A percentile compares a stretch with the other conserved stretches of the same genome.
Conservation (phyloP, 805 yeast species). For the Tanozyma kutaoensis region DNA sequence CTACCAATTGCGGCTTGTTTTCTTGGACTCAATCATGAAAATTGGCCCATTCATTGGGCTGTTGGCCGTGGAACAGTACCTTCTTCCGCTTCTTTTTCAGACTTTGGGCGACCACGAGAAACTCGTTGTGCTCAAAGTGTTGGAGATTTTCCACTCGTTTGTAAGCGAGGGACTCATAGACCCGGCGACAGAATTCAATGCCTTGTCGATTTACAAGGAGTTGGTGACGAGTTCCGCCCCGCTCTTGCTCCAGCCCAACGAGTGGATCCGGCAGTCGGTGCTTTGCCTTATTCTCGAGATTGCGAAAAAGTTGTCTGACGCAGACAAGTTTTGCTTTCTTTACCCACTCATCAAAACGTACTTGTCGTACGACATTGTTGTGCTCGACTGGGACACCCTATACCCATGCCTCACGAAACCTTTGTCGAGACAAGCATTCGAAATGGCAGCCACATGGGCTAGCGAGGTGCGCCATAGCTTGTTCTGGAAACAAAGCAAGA, state of each 20-base stretch:
- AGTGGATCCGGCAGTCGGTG: conserved; percentile 66
- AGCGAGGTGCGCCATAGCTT: conserved; percentile 45
- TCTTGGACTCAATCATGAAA: conserved; percentile 59
- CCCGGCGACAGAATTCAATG: conserved; percentile 22
- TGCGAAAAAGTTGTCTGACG: conserved; percentile 48
- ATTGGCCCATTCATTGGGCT: conserved; percentile 75
- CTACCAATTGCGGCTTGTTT: conserved; percentile 50
- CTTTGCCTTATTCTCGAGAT: conserved; percentile 48
- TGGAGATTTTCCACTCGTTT: conserved; percentile 27
- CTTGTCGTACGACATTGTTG: conserved; percentile 64
- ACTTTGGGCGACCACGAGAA: conserved; percentile 79
- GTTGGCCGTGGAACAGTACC: conserved; percentile 72
- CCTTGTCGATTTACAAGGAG: conserved; percentile 24
- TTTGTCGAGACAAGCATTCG: conserved; percentile 50
- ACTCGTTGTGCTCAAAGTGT: conserved; percentile 57
- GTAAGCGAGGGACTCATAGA: conserved; percentile 18
- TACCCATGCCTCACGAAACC: conserved; percentile 60
- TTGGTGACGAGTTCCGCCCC: conserved; percentile 25
- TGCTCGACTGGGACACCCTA: conserved; percentile 51
- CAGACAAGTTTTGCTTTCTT: conserved; percentile 73
- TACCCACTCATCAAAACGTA: conserved; percentile 71
- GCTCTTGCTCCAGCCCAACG: conserved; percentile 74
- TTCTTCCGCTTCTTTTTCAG: conserved; percentile 74
- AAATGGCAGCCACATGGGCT: conserved; percentile 54
- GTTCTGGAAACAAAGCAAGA: conserved; percentile 57